phyloP scores from a whole-genome alignment of 306 rosid species.

The Luffa acutangula region DNA sequence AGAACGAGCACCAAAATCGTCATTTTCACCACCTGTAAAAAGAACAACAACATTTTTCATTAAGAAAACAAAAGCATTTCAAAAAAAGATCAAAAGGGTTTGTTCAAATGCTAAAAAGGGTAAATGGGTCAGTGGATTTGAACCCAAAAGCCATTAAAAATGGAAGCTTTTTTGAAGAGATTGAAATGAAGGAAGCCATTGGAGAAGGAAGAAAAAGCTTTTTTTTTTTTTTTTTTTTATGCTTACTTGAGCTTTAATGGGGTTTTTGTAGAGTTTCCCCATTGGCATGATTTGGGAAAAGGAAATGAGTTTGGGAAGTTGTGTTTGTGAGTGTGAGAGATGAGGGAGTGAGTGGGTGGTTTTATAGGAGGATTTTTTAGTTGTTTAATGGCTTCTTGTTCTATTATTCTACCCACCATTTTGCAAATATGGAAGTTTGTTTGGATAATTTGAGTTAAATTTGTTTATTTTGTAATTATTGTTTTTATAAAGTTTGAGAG shows the following conservation, averaged over 20 bases:
- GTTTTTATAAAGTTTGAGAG: not conserved
- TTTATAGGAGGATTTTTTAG: not conserved
- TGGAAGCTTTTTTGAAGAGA: not conserved
- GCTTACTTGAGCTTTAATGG: constrained; percentile 21
- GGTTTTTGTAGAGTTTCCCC: not conserved
- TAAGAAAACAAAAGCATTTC: not conserved
- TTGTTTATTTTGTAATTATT: not conserved
- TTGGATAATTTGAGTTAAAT: not conserved
- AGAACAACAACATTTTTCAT: not conserved
- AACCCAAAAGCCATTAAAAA: not conserved
- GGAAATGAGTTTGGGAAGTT: not conserved
- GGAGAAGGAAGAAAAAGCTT: not conserved
- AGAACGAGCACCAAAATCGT: not conserved
- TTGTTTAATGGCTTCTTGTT: not conserved
- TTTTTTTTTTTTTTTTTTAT: too few species aligned
- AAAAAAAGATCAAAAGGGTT: not conserved
- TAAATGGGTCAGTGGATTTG: not conserved
- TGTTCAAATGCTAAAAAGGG: not conserved
- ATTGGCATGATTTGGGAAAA: not conserved
- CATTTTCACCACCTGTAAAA: constrained; percentile 17
- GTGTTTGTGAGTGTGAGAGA: not conserved
- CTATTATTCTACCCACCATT: not conserved
- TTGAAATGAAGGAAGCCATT: not conserved
- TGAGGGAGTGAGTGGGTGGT: not conserved
- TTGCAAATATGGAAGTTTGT: not conserved